These are phyloP conservation scores for Pseudogymnoascus sp. DNA, from an alignment of 2,329 filamentous ascomycete genomes.

Conservation along the genomic window DNA sequence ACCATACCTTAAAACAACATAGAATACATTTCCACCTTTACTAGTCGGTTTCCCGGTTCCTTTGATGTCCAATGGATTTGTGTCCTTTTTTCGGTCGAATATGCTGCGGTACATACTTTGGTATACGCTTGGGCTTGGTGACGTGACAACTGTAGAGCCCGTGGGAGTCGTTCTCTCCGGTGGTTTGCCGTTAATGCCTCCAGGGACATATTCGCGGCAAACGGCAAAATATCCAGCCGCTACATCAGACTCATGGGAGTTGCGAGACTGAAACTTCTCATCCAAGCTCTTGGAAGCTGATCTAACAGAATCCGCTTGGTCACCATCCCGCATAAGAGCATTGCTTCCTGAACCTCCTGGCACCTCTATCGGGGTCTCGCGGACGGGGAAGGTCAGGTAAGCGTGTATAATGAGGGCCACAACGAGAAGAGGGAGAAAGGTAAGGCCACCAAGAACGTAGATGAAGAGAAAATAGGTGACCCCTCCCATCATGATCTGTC, in stretches of 20 bases:
- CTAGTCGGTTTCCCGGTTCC: constrained; percentile 32
- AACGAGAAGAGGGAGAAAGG: neutral
- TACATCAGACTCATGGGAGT: constrained; percentile 61
- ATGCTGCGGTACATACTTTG: constrained; percentile 97
- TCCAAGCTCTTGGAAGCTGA: constrained; percentile 49
- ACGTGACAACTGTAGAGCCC: constrained; percentile 63
- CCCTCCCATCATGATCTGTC: constrained; percentile 7
- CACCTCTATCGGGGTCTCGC: constrained; percentile 30
- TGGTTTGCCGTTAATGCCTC: constrained; percentile 85
- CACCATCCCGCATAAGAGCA: constrained; percentile 48
- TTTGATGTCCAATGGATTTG: constrained; percentile 28
- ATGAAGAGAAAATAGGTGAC: constrained; percentile 7
- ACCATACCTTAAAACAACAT: constrained; percentile 71
- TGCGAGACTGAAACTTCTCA: constrained; percentile 50
- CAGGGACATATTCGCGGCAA: constrained; percentile 83
- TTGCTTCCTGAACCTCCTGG: constrained; percentile 29
- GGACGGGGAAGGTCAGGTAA: constrained; percentile 58
- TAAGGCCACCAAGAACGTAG: constrained; percentile 8
- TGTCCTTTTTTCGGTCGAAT: constrained; percentile 67
- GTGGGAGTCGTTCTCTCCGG: constrained; percentile 78
- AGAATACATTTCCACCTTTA: constrained; percentile 80
- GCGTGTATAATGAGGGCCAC: constrained; percentile 50
- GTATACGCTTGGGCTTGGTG: constrained; percentile 88
- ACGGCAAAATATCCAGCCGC: constrained; percentile 93
- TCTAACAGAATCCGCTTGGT: constrained; percentile 58